These are phyloP conservation scores for Dipteronia sinensis DNA, from an alignment of 345 rosid genomes.

Conservation along the genomic window DNA sequence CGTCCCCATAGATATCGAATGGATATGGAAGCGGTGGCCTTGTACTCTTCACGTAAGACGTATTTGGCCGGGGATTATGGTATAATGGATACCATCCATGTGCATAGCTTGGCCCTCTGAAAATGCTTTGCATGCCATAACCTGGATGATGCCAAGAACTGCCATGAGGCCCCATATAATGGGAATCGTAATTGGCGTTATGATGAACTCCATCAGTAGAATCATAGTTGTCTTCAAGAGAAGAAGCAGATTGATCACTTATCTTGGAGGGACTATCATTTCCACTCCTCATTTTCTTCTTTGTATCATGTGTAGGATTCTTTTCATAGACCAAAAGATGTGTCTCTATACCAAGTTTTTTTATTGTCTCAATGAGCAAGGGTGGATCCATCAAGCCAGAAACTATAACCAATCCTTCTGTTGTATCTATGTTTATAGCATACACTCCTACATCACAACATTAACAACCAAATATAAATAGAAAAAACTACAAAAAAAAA, in stretches of 20 bases:
- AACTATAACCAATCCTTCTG: slow-evolving; percentile 19
- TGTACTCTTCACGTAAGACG: not conserved
- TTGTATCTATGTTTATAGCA: slow-evolving; percentile 17
- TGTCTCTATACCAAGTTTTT: slow-evolving; percentile 19
- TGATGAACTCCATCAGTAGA: not conserved
- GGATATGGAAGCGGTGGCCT: slow-evolving; percentile 23
- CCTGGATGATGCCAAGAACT: not conserved
- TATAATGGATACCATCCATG: not conserved
- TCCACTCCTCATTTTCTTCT: slow-evolving; percentile 1
- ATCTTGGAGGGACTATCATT: not conserved
- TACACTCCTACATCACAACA: slow-evolving; percentile 20
- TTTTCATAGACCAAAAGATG: slow-evolving; percentile 23
- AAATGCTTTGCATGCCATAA: not conserved
- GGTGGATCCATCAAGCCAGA: slow-evolving; percentile 22
- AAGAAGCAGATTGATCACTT: not conserved
- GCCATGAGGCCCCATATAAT: not conserved
- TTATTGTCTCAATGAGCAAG: not conserved
- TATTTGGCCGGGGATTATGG: not conserved
- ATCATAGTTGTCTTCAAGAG: not conserved
- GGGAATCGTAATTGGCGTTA: not conserved
- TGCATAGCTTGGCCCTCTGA: not conserved
- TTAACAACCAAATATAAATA: not conserved
- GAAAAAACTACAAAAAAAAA: not conserved
- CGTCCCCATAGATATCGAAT: slow-evolving; percentile 19
- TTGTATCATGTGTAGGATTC: not conserved